A percentile compares a stretch with the other conserved stretches of the same genome.
Evolutionary conservation across 805 yeast species (phyloP).

Genomic region (Starmerella lactis-condensi): DNA sequence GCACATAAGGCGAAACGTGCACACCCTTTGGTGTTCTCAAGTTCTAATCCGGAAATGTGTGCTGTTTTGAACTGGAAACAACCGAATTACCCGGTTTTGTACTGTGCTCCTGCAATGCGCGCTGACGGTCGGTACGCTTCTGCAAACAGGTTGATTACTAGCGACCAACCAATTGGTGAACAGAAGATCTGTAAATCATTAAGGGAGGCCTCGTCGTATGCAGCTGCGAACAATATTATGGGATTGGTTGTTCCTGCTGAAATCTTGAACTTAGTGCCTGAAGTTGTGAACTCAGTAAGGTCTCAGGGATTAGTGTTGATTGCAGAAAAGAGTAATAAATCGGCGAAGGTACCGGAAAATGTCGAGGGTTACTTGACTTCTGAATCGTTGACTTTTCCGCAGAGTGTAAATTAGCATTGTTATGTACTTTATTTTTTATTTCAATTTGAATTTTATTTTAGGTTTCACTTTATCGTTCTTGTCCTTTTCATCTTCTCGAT

Average conservation of each 20-base stretch:
- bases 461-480: too few relatives aligned
- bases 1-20: constrained; percentile 28
- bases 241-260: constrained; percentile 67
- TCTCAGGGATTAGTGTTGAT: constrained; percentile 68
- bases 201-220: constrained; percentile 66
- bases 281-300: constrained; percentile 53
- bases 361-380: constrained; percentile 52
- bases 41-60: constrained; percentile 77
- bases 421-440: not conserved
- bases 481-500: too few relatives aligned
- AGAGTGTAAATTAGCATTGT: not conserved
- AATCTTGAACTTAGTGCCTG: constrained; percentile 54
- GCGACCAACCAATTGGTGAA: constrained; percentile 24
- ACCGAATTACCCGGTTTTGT: constrained; percentile 89
- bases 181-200: constrained; percentile 33
- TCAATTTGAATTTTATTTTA: not conserved
- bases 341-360: constrained; percentile 18
- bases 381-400: constrained; percentile 38
- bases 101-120: constrained; percentile 38
- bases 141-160: constrained; percentile 18
- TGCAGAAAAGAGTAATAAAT: constrained; percentile 23
- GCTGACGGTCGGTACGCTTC: constrained; percentile 17
- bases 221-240: constrained; percentile 61
- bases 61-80: constrained; percentile 94
- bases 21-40: constrained; percentile 57